A percentile compares a stretch with the other conserved stretches of the same genome.
Evolutionary conservation across 208 protist species (phyloP).

Genomic region (Trypanosoma avium): DNA sequence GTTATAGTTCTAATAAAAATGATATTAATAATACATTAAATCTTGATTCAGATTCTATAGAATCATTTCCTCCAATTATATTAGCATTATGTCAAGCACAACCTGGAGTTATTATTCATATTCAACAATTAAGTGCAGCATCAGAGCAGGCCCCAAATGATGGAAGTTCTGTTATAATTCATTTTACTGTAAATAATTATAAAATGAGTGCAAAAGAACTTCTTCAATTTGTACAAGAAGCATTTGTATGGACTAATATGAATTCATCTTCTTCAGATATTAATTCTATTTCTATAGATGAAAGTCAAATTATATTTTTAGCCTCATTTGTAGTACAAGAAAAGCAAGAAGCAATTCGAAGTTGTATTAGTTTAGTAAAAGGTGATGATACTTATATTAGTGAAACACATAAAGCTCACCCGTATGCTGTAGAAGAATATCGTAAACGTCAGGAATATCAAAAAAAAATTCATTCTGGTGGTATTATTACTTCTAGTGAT

Average conservation of each 20-base stretch:
- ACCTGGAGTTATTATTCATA: constrained; percentile 44
- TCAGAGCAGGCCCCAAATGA: constrained; percentile 48
- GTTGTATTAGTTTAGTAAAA: constrained; percentile 22
- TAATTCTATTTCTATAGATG: neutral
- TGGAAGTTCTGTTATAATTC: constrained; percentile 34
- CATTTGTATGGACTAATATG: constrained; percentile 16
- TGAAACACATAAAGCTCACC: constrained; percentile 61
- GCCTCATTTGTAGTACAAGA: constrained; percentile 47
- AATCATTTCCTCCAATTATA: constrained; percentile 48
- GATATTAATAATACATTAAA: constrained; percentile 22
- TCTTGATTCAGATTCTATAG: no score
- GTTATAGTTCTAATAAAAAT: neutral
- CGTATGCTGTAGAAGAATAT: constrained; percentile 58
- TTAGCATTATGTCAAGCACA: constrained; percentile 33
- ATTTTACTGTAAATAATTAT: constrained; percentile 67
- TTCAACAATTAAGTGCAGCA: constrained; percentile 56
- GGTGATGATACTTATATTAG: constrained; percentile 45
- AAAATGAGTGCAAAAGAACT: constrained; percentile 40
- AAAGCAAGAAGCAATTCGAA: constrained; percentile 21
- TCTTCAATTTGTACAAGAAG: constrained; percentile 42
- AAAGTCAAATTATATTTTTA: constrained; percentile 38
- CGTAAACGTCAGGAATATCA: constrained; percentile 38
- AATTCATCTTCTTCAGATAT: neutral
- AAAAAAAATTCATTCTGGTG: constrained; percentile 40
- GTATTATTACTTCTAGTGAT: neutral